Evolutionary conservation across 2,329 filamentous ascomycete genomes (phyloP).

Genomic region (Fusarium humuli): DNA sequence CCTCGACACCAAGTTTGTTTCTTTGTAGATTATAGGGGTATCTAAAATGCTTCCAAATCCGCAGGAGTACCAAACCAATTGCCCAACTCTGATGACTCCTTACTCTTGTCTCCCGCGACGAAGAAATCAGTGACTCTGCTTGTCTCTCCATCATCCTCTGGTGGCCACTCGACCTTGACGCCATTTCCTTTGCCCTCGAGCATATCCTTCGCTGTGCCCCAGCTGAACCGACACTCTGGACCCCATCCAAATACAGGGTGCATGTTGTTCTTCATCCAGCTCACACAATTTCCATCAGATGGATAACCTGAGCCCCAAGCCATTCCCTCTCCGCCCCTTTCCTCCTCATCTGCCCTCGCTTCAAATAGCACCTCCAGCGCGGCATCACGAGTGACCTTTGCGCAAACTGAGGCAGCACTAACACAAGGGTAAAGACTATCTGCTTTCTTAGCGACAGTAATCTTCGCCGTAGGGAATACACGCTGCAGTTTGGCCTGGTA

Average conservation of each 20-base stretch:
- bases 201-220: slow-evolving; percentile 95
- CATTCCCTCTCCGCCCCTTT: slow-evolving; percentile 56
- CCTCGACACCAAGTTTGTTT: background rate
- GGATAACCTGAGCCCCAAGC: slow-evolving; percentile 95
- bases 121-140: slow-evolving; percentile 84
- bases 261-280: slow-evolving; percentile 88
- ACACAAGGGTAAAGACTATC: slow-evolving; percentile 94
- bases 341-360: slow-evolving; percentile 49
- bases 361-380: slow-evolving; percentile 84
- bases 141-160: slow-evolving; percentile 75
- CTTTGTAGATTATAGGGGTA: slow-evolving; percentile 1
- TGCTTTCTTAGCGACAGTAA: slow-evolving; percentile 89
- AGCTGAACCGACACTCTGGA: slow-evolving; percentile 91
- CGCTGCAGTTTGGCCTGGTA: slow-evolving; percentile 89
- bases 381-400: slow-evolving; percentile 94
- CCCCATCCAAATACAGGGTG: slow-evolving; percentile 97
- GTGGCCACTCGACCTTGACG: slow-evolving; percentile 86
- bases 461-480: slow-evolving; percentile 80
- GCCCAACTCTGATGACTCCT: slow-evolving; percentile 72
- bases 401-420: slow-evolving; percentile 91
- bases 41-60: slow-evolving; percentile 76
- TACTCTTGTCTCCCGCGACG: slow-evolving; percentile 55
- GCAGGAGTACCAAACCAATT: slow-evolving; percentile 85
- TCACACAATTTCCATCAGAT: slow-evolving; percentile 81
- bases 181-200: slow-evolving; percentile 78